Evolutionary conservation across 495 filamentous ascomycete species (phyloP), one percentile per base, ranked within the genome.

Genomic region (Penicillium lagena): DNA sequence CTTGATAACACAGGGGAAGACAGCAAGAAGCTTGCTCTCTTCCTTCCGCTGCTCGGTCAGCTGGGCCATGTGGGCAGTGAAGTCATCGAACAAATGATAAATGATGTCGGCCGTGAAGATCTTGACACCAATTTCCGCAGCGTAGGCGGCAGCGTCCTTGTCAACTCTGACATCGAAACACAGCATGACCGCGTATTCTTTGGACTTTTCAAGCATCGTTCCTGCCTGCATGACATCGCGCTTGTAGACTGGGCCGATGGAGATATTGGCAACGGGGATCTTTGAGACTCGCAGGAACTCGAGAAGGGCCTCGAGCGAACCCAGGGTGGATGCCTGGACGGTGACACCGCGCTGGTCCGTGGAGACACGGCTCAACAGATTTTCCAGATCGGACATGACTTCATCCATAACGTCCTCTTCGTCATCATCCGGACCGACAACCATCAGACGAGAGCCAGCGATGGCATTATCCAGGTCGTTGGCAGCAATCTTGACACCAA

Each of bases 161-260:
- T 99, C 94, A 15, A 99, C 86, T 72, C 96, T 96, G 64, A 99
- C 94, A 60, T 99, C 94, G 75, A 99, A 99, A 63, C 94, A 97
- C 13, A 99, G 83, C 94, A 99, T 99, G 63, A 97, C 89, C 17
- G 94, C 94, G 49, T 83, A 94, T 62, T 99, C 93, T 55, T 88
- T 89, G 36, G 82, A 80, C 68, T 96, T 96, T 72, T 99, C 94
- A 47, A 97, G 71, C 94, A 99, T 99, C 42, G 84, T 86, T 52
- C 88, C 91, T 34, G 86, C 88, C 65, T 91, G 90, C 81, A 97
- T 93, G 41, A 99, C 88, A 68, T 99, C 94, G 53, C 94, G 90
- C 77, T 96, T 97, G 79, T 83, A 97, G 36, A 99, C 91, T 17
- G 94, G 94, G 34, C 94, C 94, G 57, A 99, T 99, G 42, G 89